A percentile compares a stretch with the other conserved stretches of the same genome.
These are phyloP conservation scores for Hymenoscyphus salicellus DNA, from an alignment of 2,329 filamentous ascomycete genomes.

Conservation along the genomic window DNA sequence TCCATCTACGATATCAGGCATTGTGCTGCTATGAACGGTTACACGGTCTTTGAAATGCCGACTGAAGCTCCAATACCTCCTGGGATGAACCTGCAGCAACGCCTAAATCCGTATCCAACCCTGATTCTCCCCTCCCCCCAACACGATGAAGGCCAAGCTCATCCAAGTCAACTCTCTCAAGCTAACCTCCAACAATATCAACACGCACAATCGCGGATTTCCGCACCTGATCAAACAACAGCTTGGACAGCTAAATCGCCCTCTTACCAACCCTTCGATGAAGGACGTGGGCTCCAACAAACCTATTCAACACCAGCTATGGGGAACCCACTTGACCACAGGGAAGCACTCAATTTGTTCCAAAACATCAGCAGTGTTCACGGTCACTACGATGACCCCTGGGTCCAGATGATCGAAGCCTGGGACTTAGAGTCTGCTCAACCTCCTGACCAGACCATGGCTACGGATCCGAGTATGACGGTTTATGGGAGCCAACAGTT, in stretches of 20 bases:
- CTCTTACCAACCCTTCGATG: constrained; percentile 3
- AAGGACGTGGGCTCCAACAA: background rate
- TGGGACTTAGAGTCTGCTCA: background rate
- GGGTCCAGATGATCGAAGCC: constrained; percentile 13
- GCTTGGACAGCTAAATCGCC: constrained; percentile 9
- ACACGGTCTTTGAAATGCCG: constrained; percentile 22
- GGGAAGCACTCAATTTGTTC: constrained; percentile 20
- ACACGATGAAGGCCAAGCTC: constrained; percentile 7
- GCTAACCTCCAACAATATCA: constrained; percentile 15
- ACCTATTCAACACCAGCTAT: constrained; percentile 2
- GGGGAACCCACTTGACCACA: constrained; percentile 19
- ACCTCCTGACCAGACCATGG: background rate
- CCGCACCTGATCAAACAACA: background rate
- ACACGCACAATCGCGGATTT: background rate
- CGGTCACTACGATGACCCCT: constrained; percentile 28
- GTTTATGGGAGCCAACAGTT: background rate
- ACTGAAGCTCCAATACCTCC: constrained; percentile 24
- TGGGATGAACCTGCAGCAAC: constrained; percentile 19
- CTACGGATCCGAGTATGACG: background rate
- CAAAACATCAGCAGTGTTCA: constrained; percentile 22
- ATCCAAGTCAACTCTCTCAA: constrained; percentile 5
- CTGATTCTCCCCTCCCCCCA: background rate
- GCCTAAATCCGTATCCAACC: background rate
- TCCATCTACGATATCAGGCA: constrained; percentile 29
- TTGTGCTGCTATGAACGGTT: constrained; percentile 22